Evolutionary conservation across 2,329 filamentous ascomycete species (phyloP), one percentile per base, ranked within the genome.

Genomic region (Pezicula rhizophila): DNA sequence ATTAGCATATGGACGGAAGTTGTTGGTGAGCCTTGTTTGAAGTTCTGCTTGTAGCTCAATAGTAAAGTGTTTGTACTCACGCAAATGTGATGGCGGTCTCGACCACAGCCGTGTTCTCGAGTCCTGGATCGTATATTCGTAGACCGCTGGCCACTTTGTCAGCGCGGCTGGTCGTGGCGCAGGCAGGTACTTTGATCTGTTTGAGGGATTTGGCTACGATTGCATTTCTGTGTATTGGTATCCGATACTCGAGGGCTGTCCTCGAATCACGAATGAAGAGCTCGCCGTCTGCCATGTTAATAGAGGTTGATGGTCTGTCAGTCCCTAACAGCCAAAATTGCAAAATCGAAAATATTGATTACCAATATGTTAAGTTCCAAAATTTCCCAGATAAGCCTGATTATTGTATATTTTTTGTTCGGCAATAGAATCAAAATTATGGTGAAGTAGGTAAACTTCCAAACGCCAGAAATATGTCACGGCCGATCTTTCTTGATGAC

Each of bases 161-260:
- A 1, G 17, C 33, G n/a, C n/a, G n/a, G 8, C 35, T 17, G 11
- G 47, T 34, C 5, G 45, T 33, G 12, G 37, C 50, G 11, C 15
- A 15, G 5, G 10, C 37, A 1, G 37, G 33, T 12, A 52, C 50
- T 15, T 59, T 63, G 46, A 67, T 64, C 4, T 55, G 50, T 47
- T 59, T 62, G 52, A 67, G 61, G 25, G 60, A 59, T 12, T 54
- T 59, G 14, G 64, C 64, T 25, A 53, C 55, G 46, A 67, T 59
- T 23, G 62, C 56, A 54, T 66, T 65, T 49, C 59, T 54, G 12
- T 47, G 54, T 46, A 67, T 64, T 12, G 63, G 64, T 39, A 66
- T 61, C 14, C 54, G 52, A 53, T 66, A 64, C 20, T 56, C 31
- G n/a, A n/a, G n/a, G n/a, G n/a, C n/a, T n/a, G n/a, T n/a, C n/a